These are phyloP conservation scores for Spirogloea muscicola DNA, from an alignment of 139 green algal species.

Conservation along the genomic window DNA sequence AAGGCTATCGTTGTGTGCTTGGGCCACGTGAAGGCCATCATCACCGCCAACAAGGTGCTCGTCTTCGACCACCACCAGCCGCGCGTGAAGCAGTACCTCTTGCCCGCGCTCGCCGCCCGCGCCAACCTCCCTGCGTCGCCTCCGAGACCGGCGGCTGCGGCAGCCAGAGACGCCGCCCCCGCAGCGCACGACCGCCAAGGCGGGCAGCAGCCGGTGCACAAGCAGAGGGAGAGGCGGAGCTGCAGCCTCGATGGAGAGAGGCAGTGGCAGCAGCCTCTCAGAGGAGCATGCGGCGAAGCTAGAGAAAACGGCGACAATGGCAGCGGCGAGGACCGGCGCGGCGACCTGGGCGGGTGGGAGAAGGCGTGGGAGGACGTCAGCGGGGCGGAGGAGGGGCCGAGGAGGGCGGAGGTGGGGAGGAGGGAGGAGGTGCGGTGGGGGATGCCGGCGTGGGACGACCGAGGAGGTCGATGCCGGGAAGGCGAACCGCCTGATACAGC, in stretches of 20 bases:
- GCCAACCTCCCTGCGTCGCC: constrained; percentile 6
- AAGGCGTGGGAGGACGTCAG: background rate
- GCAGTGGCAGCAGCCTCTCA: background rate
- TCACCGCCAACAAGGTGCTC: background rate
- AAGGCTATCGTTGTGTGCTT: constrained; percentile 14
- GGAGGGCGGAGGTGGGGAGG: background rate
- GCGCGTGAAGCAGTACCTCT: background rate
- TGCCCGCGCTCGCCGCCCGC: too few species aligned
- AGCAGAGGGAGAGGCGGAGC: background rate
- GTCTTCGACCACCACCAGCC: background rate
- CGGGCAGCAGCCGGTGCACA: background rate
- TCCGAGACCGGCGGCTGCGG: too few species aligned
- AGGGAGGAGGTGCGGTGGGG: background rate
- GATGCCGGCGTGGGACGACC: too few species aligned
- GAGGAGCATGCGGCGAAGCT: too few species aligned
- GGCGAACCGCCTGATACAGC: too few species aligned
- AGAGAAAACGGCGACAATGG: too few species aligned
- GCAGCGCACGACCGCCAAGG: background rate
- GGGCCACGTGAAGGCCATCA: constrained; percentile 8
- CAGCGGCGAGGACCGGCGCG: too few species aligned
- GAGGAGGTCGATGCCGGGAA: too few species aligned
- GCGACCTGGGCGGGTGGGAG: background rate
- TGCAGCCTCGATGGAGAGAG: background rate
- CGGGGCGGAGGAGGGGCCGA: background rate
- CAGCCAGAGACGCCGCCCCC: background rate